Evolutionary conservation across 768 basidiomycete genomes (phyloP).

Genomic region (Trichaptum fuscoviolaceum): DNA sequence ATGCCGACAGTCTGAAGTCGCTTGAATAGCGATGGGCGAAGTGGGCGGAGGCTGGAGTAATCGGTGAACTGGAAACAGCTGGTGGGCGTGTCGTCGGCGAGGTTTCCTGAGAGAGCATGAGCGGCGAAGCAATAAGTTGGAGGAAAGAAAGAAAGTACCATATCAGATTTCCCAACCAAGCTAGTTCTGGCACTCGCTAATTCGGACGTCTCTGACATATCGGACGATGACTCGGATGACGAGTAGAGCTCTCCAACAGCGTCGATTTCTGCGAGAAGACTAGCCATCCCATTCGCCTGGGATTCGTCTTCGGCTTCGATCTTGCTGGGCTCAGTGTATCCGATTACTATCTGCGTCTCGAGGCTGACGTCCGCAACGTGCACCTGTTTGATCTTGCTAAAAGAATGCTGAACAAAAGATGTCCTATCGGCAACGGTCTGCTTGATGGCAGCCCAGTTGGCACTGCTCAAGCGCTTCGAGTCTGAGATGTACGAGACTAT

Average conservation of each 20-base stretch:
- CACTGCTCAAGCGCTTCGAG: background rate
- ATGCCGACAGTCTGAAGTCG: background rate
- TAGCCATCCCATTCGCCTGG: background rate
- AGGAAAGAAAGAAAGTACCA: background rate
- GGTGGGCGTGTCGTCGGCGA: background rate
- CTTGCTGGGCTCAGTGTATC: background rate
- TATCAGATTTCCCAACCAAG: background rate
- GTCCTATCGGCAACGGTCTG: background rate
- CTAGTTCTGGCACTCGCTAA: background rate
- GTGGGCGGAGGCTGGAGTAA: background rate
- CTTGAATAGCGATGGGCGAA: background rate
- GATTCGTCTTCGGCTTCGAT: background rate
- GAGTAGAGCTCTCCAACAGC: background rate
- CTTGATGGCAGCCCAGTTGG: background rate
- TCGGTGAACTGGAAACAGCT: background rate
- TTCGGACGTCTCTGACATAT: too few relatives aligned
- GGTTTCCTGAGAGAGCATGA: background rate
- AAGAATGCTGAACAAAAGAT: background rate
- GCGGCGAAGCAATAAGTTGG: background rate
- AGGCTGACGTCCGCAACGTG: background rate
- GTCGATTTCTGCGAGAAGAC: background rate
- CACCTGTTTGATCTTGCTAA: background rate
- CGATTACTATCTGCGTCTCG: background rate
- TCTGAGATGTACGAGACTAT: background rate
- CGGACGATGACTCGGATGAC: background rate